Base-by-base conservation (phyloP, 2,329 filamentous ascomycete genomes). In the Colletotrichum sojae region DNA sequence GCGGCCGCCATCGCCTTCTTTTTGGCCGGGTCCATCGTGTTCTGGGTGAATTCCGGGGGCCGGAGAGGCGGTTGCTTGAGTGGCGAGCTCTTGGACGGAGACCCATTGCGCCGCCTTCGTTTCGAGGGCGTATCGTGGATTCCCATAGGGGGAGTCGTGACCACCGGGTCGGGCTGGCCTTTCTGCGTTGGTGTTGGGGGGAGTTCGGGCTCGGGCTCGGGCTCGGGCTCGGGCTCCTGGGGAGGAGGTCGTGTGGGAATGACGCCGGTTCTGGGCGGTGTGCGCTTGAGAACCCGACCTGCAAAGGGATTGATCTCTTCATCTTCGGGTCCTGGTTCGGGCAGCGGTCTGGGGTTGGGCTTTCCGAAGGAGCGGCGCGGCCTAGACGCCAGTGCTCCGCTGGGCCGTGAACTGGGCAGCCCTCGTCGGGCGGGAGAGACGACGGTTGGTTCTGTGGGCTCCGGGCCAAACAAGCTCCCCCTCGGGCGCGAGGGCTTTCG, bases 71-170 rank as follows among this genome's bases (percentile, higher is more conserved):
- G 79, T 8, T 83, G 82, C 58, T 87, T 88, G 3, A 86, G 74
- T 1, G 86, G 86, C 2, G 88, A 89, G 67, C 80, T 83, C 65
- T 82, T 85, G 53, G 82, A 75, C 1, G 75, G 76, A 13, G 63
- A 69, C 10, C 36, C 72, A 18, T 79, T 82, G 73, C 84, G 81
- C 73, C 82, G 83, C 3, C 81, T 80, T 39, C 81, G 79, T 67
- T 83, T 86, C 22, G 86, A 87, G 0, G 89, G 88, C 15, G 87
- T 89, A 58, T 85, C 85, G 68, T 90, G 89, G 31, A 91, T 91
- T 1, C 89, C 89, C 20, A 81, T 76, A 1, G 88, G 87, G 8
- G 87, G 87, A 3, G 86, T 86, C 51, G 84, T 86, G 31, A 88
- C 82, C 1, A 87, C 80, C 0, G 85, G 83, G 67, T 90, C 88